These are phyloP conservation scores for Adansonia rubrostipa DNA, from an alignment of 441 rosid species.

Conservation along the genomic window DNA sequence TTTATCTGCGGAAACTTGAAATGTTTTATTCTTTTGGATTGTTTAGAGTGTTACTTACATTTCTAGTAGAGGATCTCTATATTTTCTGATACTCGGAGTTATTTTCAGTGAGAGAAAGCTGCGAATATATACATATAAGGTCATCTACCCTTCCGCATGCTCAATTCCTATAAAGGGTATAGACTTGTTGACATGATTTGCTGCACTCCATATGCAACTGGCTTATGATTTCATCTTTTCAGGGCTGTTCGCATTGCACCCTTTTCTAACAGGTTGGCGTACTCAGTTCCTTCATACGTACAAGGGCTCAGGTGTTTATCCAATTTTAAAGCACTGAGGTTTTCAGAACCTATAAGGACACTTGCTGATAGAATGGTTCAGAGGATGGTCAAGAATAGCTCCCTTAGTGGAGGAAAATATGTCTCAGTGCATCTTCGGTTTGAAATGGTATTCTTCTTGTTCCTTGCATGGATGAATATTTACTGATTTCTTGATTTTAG, in stretches of 20 bases:
- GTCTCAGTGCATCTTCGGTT: slow-evolving; percentile 98
- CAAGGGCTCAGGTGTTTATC: slow-evolving; percentile 90
- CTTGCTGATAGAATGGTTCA: slow-evolving; percentile 95
- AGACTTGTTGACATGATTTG: slow-evolving; percentile 1
- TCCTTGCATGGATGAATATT: slow-evolving; percentile 16
- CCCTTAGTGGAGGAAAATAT: slow-evolving; percentile 71
- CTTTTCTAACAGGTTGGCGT: slow-evolving; percentile 92
- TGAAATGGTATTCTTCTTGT: slow-evolving; percentile 62
- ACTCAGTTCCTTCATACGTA: slow-evolving; percentile 70
- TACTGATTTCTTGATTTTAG: slow-evolving; percentile 8
- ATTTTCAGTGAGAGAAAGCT: too few species aligned
- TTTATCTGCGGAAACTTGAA: not conserved
- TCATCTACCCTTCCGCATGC: not conserved
- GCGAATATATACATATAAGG: too few species aligned
- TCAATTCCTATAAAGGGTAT: slow-evolving; percentile 3
- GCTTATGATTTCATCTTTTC: slow-evolving; percentile 31
- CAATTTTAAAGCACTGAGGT: slow-evolving; percentile 83
- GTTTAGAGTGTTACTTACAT: not conserved
- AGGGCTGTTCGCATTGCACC: slow-evolving; percentile 99
- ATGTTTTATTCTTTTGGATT: not conserved
- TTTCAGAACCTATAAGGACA: slow-evolving; percentile 76
- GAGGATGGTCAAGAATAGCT: slow-evolving; percentile 76
- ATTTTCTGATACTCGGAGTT: not conserved
- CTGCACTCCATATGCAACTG: not conserved
- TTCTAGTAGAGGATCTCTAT: not conserved